Conservation (phyloP, 192 early-diverging fungal genomes). For the Entomortierella chlamydospora region DNA sequence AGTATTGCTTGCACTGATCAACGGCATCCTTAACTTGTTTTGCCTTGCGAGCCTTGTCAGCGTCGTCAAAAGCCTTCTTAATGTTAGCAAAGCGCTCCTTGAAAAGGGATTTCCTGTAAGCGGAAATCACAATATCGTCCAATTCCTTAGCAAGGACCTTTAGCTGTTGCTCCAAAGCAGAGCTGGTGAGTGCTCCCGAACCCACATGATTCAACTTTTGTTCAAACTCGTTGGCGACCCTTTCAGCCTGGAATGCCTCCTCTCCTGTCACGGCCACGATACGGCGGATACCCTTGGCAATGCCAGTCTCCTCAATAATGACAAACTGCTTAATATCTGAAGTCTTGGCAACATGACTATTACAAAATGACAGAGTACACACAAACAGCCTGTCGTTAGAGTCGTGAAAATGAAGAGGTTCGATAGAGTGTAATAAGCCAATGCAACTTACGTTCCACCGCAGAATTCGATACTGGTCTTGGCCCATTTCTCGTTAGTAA, state of each 20-base stretch:
- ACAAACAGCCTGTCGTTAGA: too few relatives aligned
- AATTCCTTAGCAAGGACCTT: constrained; percentile 86
- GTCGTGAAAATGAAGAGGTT: background rate
- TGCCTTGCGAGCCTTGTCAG: constrained; percentile 90
- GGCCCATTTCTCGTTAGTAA: constrained; percentile 83
- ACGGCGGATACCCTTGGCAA: constrained; percentile 97
- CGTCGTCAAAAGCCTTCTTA: constrained; percentile 88
- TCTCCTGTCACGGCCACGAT: constrained; percentile 95
- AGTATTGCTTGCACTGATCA: constrained; percentile 45
- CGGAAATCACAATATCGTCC: constrained; percentile 82
- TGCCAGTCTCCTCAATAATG: constrained; percentile 90
- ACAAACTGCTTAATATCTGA: constrained; percentile 89
- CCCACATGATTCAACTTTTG: constrained; percentile 71
- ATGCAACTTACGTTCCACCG: constrained; percentile 85
- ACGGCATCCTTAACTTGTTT: constrained; percentile 81
- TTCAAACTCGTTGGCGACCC: constrained; percentile 76
- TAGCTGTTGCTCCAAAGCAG: constrained; percentile 78
- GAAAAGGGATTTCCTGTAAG: constrained; percentile 80
- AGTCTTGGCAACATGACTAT: constrained; percentile 86
- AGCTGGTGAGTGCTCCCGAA: constrained; percentile 60
- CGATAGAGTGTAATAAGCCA: background rate
- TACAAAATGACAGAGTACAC: background rate
- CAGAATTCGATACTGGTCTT: constrained; percentile 95
- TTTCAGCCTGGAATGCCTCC: constrained; percentile 79
- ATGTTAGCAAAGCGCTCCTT: constrained; percentile 76